Evolutionary conservation across 2,329 filamentous ascomycete genomes (phyloP).

Genomic region (Arthroderma sp.): DNA sequence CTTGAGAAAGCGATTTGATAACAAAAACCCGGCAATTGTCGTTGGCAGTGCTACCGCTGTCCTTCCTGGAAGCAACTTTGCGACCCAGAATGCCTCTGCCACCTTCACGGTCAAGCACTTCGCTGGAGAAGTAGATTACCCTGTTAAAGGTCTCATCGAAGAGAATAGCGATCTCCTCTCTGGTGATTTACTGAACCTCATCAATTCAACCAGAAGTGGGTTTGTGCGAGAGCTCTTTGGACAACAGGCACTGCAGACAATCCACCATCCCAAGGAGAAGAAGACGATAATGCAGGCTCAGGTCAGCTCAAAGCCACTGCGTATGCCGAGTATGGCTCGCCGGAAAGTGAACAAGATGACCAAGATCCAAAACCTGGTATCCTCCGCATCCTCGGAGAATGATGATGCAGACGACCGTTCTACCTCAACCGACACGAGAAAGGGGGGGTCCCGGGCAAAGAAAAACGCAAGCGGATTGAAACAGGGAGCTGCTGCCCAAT

Average conservation of each 20-base stretch:
- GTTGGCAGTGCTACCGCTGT: slow-evolving; percentile 62
- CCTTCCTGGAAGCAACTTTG: slow-evolving; percentile 78
- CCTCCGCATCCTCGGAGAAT: slow-evolving; percentile 17
- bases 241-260: slow-evolving; percentile 85
- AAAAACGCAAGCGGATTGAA: slow-evolving; percentile 31
- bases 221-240: slow-evolving; percentile 87
- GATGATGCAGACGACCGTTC: slow-evolving; percentile 10
- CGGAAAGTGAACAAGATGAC: slow-evolving; percentile 50
- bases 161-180: slow-evolving; percentile 95
- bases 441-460: slow-evolving; percentile 17
- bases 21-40: slow-evolving; percentile 81
- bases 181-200: slow-evolving; percentile 86
- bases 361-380: slow-evolving; percentile 27
- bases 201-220: slow-evolving; percentile 73
- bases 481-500: slow-evolving; percentile 86
- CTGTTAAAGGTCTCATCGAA: slow-evolving; percentile 72
- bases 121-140: slow-evolving; percentile 91
- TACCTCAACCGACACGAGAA: slow-evolving; percentile 14
- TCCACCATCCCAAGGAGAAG: slow-evolving; percentile 84
- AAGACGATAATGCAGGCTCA: slow-evolving; percentile 89
- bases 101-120: slow-evolving; percentile 90
- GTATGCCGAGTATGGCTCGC: slow-evolving; percentile 83
- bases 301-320: slow-evolving; percentile 86
- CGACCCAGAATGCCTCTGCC: slow-evolving; percentile 65
- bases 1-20: slow-evolving; percentile 80